Conservation (phyloP, 2,329 filamentous ascomycete species). For the Acarospora socialis region DNA sequence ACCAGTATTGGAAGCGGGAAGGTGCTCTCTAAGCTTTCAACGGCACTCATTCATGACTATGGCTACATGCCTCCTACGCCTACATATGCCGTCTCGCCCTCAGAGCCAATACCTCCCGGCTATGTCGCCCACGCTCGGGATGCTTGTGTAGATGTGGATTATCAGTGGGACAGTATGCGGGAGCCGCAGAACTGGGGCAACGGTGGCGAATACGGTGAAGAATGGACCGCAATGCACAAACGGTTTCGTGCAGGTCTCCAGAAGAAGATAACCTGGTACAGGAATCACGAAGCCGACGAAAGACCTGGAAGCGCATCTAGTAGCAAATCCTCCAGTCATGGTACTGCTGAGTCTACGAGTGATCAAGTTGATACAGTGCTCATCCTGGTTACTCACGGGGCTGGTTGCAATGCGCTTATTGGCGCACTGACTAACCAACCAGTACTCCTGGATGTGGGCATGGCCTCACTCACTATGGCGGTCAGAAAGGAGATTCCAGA, state of each 20-base stretch:
- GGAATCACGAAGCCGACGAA: conserved; percentile 29
- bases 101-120: conserved; percentile 69
- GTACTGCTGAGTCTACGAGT: conserved; percentile 43
- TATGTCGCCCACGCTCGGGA: conserved; percentile 86
- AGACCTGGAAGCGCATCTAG: background rate
- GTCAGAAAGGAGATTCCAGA: conserved; percentile 37
- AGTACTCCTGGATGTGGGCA: conserved; percentile 75
- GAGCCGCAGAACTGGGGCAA: conserved; percentile 68
- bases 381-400: conserved; percentile 82
- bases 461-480: conserved; percentile 86
- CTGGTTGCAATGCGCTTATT: conserved; percentile 89
- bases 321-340: conserved; percentile 2
- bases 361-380: conserved; percentile 62
- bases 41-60: conserved; percentile 19
- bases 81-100: conserved; percentile 66
- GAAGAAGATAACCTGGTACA: conserved; percentile 73
- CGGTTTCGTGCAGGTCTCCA: conserved; percentile 70
- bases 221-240: conserved; percentile 92
- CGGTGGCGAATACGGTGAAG: conserved; percentile 77
- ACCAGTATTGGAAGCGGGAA: conserved; percentile 16
- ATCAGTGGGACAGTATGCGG: conserved; percentile 88
- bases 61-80: conserved; percentile 66
- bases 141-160: conserved; percentile 74
- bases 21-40: conserved; percentile 21
- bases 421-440: conserved; percentile 84